Evolutionary conservation across 768 basidiomycete genomes (phyloP), one percentile per base, ranked within the genome.

Genomic region (Albatrellus ellisii): DNA sequence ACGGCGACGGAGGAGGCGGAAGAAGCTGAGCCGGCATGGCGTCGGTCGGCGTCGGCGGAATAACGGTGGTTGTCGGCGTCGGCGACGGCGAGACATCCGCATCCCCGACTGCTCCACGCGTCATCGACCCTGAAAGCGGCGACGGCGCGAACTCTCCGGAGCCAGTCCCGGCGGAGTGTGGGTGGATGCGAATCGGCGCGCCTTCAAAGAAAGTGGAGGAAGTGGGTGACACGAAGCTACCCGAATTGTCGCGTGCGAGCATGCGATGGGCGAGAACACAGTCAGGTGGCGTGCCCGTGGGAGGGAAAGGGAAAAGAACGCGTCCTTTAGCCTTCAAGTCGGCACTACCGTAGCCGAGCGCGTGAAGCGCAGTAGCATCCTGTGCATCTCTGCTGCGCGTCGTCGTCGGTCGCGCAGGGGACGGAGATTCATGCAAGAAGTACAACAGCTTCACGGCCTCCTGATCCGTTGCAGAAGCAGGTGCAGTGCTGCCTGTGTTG

Each of bases 371-470:
- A 5, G 69, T 66, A 26, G 66, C 47, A 50, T 83, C 79, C 48
- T 65, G 70, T 4, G 65, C 53, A 31, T 75, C 73, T 22, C 45
- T 54, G 20, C 60, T 56, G 27, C 63, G 59, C 26, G 69, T 73
- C 32, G 67, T 68, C 12, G 67, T 59, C 17, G 72, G 70, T 29
- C 84, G 75, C 15, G 68, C 82, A 7, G 86, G 86, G 0, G 84
- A 87, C 0, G 86, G 86, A 1, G 83, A 87, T 5, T 85, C 87
- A 31, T 87, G 86, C 39, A 90, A 71, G 60, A 74, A 84, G 17
- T 89, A 63, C 75, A 90, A 82, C 33, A 88, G 61, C 54, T 85
- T 83, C n/a, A 87, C 85, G 0, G 86, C 87, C 53, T 89, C 87
- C 46, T 75, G 79, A 56, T 85, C 83, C 25, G 77, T 75, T 5